Base-by-base conservation (phyloP, 495 filamentous ascomycete species). In the Podospora tetraspora region DNA sequence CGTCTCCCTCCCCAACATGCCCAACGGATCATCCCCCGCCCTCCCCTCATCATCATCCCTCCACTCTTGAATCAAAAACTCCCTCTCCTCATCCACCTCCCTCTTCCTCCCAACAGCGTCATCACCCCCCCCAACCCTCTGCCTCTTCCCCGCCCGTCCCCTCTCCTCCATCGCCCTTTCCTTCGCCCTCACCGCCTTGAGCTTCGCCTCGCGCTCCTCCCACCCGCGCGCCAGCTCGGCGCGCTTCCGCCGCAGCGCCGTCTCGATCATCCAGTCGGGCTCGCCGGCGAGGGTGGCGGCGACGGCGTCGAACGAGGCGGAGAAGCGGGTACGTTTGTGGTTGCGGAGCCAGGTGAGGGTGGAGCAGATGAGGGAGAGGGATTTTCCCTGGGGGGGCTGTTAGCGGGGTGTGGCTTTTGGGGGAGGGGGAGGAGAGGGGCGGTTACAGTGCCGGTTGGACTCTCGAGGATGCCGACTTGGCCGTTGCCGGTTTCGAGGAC, bases 341-440 rank as follows among this genome's bases (percentile, higher is more conserved):
- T 93, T 88, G 59, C 95, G 90, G 10, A 98, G 83, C 96, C 95
- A 99, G 1, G 95, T 97, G 70, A 99, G 79, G 37, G 95, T 88
- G 63, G 89, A 90, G 80, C 95, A 99, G 70, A 99, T 97, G 23
- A 99, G 81, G 74, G 95, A 98, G 21, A 99, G 77, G 3, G 96
- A 97, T 87, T 99, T 99, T n/a, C 95, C 94, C 89, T 94, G 66
- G 27, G 62, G 16, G 21, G 13, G 21, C 7, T 62, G 19, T 63
- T 22, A 61, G 24, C 23, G 3, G 3, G 25, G 21, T 19, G 22
- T 56, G 30, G 12, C 19, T 22, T 24, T 63, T 12, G 25, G 52
- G n/a, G n/a, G 22, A n/a, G 19, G 52, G 22, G n/a, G 22, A n/a
- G 72, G 21, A 43, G 19, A 16, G 57, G 24, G 16, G 23, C 16